Evolutionary conservation across 192 early-diverging fungal genomes (phyloP), one percentile per base, ranked within the genome.

Genomic region (Coemansia sp.): DNA sequence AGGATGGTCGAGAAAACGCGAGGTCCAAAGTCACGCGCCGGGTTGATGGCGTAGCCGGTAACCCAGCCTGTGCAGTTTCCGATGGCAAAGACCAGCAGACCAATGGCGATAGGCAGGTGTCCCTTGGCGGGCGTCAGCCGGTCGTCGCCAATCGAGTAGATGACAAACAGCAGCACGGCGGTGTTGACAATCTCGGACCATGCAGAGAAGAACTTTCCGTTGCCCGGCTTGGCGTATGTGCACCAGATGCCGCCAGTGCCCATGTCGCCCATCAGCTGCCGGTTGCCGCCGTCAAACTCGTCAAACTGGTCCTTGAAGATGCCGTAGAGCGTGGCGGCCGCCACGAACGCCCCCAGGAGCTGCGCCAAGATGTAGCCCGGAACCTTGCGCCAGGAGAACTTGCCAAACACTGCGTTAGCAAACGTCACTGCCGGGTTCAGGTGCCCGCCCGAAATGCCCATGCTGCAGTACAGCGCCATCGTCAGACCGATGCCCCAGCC

Each of bases 11-110:
- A 83, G 65, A 91, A 90, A n/a, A 87, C 64, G 38, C 91, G 86
- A 10, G 89, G 89, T 25, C 88, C 91, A 67, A 91, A 77, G 71
- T 92, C 91, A 76, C 91, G 83, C 6, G 91, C 91, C 46, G 86
- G 87, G 64, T 92, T 92, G 50, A 92, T 77, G 35, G 84, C 85
- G 44, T 84, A 87, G 33, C 86, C 85, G 21, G 87, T 88, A 68
- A 83, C 78, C 64, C 78, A 87, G 24, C 85, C 86, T 21, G 86
- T 80, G 31, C 83, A 86, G 60, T 76, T 81, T 22, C 83, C 85
- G 28, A 90, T 88, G 48, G 81, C 73, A 29, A 83, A 69, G 14
- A 90, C 69, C 38, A 84, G 54, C 21, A 90, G 63, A 48, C 85
- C 87, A 49, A 88, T 80, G 58, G 83, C 74, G 16, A 88, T 56